Evolutionary conservation across 2,329 filamentous ascomycete species (phyloP).

Genomic region (Sporothrix brunneoviolacea): DNA sequence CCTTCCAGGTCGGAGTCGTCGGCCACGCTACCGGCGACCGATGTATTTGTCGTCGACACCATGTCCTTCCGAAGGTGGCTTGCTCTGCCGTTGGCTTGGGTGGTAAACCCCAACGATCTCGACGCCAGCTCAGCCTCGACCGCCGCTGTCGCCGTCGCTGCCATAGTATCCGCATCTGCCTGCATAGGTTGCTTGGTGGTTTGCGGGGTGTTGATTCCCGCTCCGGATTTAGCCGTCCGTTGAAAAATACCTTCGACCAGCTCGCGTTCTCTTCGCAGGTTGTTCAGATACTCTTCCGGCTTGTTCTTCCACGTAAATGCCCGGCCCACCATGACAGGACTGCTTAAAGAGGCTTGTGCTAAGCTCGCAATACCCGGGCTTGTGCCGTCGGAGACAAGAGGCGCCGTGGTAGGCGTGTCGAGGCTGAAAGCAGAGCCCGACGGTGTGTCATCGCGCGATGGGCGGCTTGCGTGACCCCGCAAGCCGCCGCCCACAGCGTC

Average conservation of each 20-base stretch:
- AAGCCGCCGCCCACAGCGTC: conserved; percentile 64
- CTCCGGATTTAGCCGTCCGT: no score
- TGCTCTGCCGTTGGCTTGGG: conserved; percentile 20
- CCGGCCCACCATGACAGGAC: conserved; percentile 37
- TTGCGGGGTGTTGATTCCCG: background rate
- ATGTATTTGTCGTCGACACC: conserved; percentile 40
- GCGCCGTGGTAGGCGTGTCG: conserved; percentile 22
- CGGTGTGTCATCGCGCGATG: conserved; percentile 50
- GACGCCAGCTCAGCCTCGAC: conserved; percentile 5
- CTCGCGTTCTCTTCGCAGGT: conserved; percentile 29
- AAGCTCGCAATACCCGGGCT: conserved; percentile 29
- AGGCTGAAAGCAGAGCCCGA: conserved; percentile 24
- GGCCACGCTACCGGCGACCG: conserved; percentile 51
- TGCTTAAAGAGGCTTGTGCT: conserved; percentile 33
- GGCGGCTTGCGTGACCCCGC: conserved; percentile 46
- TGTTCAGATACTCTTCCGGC: conserved; percentile 50
- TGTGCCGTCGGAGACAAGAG: background rate
- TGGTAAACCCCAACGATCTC: background rate
- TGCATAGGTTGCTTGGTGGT: background rate
- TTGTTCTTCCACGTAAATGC: conserved; percentile 60
- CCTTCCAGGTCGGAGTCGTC: conserved; percentile 55
- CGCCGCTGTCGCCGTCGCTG: conserved; percentile 7
- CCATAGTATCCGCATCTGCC: conserved; percentile 10
- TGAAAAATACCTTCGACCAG: no score
- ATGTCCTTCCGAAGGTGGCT: conserved; percentile 39